Conservation (phyloP, 2,329 filamentous ascomycete genomes). For the Clonostachys sp. region DNA sequence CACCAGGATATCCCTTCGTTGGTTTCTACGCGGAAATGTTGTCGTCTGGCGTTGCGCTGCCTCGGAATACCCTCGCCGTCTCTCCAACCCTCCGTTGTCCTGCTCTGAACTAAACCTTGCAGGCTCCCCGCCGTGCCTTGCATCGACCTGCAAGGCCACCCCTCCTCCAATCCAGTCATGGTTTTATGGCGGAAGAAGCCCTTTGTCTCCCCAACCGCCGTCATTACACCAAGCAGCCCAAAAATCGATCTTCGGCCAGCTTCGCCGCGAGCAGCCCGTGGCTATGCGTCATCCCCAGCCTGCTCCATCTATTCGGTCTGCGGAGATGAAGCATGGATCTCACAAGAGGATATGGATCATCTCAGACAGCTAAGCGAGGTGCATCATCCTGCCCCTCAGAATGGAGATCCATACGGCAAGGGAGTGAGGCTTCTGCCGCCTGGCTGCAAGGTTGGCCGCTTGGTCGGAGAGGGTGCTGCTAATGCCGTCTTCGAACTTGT, state of each 20-base stretch:
- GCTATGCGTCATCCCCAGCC: background rate
- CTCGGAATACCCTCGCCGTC: too few species aligned
- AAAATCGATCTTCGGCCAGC: too few species aligned
- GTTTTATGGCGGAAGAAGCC: background rate
- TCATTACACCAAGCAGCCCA: too few species aligned
- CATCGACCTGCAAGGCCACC: slow-evolving; percentile 3
- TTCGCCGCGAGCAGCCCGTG: slow-evolving; percentile 2
- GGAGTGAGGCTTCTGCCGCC: slow-evolving; percentile 22
- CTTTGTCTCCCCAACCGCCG: too few species aligned
- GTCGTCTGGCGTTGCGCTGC: too few species aligned
- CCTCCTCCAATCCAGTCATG: slow-evolving; percentile 14
- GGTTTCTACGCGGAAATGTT: too few species aligned
- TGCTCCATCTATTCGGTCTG: background rate
- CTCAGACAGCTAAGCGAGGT: slow-evolving; percentile 7
- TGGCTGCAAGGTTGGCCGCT: slow-evolving; percentile 25
- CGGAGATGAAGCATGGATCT: slow-evolving; percentile 11
- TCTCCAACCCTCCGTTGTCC: too few species aligned
- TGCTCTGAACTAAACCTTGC: background rate
- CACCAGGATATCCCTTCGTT: too few species aligned
- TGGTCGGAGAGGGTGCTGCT: slow-evolving; percentile 67
- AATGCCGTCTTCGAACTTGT: slow-evolving; percentile 69
- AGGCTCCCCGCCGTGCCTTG: slow-evolving; percentile 4
- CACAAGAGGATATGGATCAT: slow-evolving; percentile 12
- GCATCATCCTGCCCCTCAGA: slow-evolving; percentile 11
- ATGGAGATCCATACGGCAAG: slow-evolving; percentile 3